Percentiles rank a stretch among this genome's conserved stretches.
These are phyloP conservation scores for Epichloe brachyelytri DNA, from an alignment of 2,329 filamentous ascomycete genomes.

Conservation along the genomic window DNA sequence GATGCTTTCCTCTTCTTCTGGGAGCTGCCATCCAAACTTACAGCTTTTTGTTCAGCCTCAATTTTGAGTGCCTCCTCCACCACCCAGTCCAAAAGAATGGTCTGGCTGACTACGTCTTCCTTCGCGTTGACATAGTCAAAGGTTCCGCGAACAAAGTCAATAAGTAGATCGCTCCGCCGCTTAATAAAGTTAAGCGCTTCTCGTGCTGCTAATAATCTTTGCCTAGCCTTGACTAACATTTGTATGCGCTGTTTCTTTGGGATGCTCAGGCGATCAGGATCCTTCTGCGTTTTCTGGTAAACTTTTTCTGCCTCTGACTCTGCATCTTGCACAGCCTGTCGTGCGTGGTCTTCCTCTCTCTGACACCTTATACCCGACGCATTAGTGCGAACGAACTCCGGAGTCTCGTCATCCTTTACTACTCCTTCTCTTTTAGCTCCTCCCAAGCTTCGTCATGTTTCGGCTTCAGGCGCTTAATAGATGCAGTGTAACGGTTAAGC, in stretches of 20 bases:
- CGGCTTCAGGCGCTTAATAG: conserved; percentile 11
- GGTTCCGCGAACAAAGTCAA: conserved; percentile 3
- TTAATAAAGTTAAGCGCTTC: neutral
- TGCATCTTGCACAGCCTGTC: conserved; percentile 1
- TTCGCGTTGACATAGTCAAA: conserved; percentile 5
- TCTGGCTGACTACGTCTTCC: conserved; percentile 9
- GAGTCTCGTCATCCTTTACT: conserved; percentile 10
- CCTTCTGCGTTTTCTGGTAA: conserved; percentile 3
- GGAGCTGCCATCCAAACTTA: neutral
- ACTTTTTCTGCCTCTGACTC: neutral
- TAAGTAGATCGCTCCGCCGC: conserved; percentile 1
- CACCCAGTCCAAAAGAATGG: conserved; percentile 14
- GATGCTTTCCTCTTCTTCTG: neutral
- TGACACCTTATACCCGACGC: neutral
- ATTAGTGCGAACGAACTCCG: conserved; percentile 6
- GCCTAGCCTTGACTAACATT: conserved; percentile 3
- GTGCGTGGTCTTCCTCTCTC: neutral
- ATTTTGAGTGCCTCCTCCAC: conserved; percentile 12
- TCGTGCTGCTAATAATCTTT: neutral
- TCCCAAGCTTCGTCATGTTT: conserved; percentile 18
- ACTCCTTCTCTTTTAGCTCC: conserved; percentile 15
- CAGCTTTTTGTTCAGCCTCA: too few relatives aligned
- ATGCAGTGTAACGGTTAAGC: conserved; percentile 10
- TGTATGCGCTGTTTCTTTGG: conserved; percentile 1
- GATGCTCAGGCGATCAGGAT: conserved; percentile 2